Conservation (phyloP, 2,329 filamentous ascomycete genomes). For the Aureobasidium sp. region DNA sequence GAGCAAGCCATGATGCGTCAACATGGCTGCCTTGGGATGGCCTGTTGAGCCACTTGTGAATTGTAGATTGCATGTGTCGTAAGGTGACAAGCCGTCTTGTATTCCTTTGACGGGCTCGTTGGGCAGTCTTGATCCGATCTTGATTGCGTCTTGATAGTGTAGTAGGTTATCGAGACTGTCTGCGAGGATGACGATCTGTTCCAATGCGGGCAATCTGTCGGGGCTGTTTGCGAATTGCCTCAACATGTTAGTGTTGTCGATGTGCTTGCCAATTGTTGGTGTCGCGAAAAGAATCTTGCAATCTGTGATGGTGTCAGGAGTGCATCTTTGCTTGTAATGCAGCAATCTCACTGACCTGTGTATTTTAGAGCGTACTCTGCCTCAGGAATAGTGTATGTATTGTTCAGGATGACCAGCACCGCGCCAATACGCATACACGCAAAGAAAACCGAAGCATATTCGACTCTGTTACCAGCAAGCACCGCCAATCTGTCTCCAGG, state of each 20-base stretch:
- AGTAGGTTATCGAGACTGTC: conserved; percentile 21
- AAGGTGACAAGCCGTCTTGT: conserved; percentile 51
- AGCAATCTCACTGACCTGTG: conserved; percentile 45
- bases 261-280: conserved; percentile 54
- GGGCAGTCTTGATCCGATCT: conserved; percentile 44
- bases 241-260: conserved; percentile 57
- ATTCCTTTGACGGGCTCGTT: conserved; percentile 47
- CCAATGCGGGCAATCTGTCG: conserved; percentile 20
- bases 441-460: conserved; percentile 62
- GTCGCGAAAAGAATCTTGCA: conserved; percentile 64
- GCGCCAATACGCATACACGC: conserved; percentile 50
- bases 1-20: conserved; percentile 43
- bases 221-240: conserved; percentile 19
- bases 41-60: conserved; percentile 72
- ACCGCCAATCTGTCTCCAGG: conserved; percentile 66
- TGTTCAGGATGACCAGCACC: conserved; percentile 68
- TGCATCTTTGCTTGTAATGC: neutral
- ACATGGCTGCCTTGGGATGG: conserved; percentile 65
- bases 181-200: conserved; percentile 25
- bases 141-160: conserved; percentile 23
- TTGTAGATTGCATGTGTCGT: conserved; percentile 66
- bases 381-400: conserved; percentile 70
- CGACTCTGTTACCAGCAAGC: conserved; percentile 59
- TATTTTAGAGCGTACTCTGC: conserved; percentile 65
- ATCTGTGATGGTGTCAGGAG: conserved; percentile 27